Conservation (phyloP, 352 stramenopile genomes). For the Phytophthora litchii region DNA sequence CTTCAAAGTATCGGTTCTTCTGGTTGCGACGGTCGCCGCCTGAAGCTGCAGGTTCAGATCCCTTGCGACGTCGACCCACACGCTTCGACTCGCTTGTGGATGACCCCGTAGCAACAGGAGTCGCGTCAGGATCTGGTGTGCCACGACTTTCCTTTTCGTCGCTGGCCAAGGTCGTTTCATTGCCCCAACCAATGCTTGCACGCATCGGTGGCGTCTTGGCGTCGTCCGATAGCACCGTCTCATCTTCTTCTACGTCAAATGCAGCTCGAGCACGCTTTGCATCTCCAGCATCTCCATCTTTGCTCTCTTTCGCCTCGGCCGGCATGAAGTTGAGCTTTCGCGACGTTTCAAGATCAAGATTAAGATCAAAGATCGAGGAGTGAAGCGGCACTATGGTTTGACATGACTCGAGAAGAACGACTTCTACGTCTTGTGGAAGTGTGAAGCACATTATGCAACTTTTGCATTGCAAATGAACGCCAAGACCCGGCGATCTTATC, state of each 20-base stretch:
- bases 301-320: slow-evolving; percentile 36
- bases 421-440: too few species aligned
- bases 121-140: slow-evolving; percentile 12
- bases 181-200: slow-evolving; percentile 70
- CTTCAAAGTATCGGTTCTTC: slow-evolving; percentile 81
- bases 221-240: slow-evolving; percentile 44
- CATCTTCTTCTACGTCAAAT: slow-evolving; percentile 62
- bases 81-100: slow-evolving; percentile 55
- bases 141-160: slow-evolving; percentile 32
- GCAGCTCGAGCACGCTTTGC: slow-evolving; percentile 26
- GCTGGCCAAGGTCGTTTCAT: slow-evolving; percentile 36
- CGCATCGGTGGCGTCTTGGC: slow-evolving; percentile 55
- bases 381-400: not conserved
- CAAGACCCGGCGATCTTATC: too few species aligned
- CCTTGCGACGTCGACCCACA: slow-evolving; percentile 59
- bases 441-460: too few species aligned
- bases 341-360: slow-evolving; percentile 23
- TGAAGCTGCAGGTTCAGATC: slow-evolving; percentile 36
- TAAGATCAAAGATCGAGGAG: not conserved
- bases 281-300: slow-evolving; percentile 23
- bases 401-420: too few species aligned
- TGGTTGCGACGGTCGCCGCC: slow-evolving; percentile 42
- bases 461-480: too few species aligned
- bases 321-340: slow-evolving; percentile 10
- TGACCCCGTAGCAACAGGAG: slow-evolving; percentile 14